Percentiles rank a stretch among this genome's conserved stretches.
Evolutionary conservation across 2,329 filamentous ascomycete genomes (phyloP).

Genomic region (Colletotrichum sp.): DNA sequence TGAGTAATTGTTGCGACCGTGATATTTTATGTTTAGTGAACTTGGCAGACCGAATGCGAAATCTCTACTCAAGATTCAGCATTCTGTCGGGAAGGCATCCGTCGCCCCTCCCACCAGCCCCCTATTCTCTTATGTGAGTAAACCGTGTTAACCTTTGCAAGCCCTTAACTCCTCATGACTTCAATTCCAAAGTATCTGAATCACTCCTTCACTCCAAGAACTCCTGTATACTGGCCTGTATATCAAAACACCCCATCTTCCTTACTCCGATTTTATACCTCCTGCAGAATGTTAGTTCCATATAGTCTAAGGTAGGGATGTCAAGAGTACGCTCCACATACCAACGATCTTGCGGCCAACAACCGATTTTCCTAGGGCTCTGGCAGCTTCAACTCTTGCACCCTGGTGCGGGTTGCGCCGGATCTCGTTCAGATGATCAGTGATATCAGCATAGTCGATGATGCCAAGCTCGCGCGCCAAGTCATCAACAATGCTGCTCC

Average conservation of each 20-base stretch:
- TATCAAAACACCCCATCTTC: neutral
- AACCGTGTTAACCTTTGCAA: accelerated
- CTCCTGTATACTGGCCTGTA: neutral
- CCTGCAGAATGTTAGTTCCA: neutral
- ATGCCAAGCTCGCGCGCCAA: neutral
- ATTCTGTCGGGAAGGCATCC: neutral
- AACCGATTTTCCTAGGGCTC: no score
- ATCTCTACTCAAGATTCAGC: accelerated
- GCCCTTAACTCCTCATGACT: neutral
- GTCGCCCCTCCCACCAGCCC: accelerated
- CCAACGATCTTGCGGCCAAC: no score
- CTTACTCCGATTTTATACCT: neutral
- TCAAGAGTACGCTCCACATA: accelerated
- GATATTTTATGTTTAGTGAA: neutral
- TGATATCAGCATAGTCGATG: neutral
- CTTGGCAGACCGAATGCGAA: neutral
- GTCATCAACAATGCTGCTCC: neutral
- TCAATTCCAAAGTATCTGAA: neutral
- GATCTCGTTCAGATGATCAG: neutral
- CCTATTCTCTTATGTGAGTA: accelerated
- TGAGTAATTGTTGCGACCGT: neutral
- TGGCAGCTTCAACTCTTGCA: neutral
- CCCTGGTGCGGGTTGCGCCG: neutral
- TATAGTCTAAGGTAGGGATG: accelerated
- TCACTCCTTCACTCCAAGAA: neutral